phyloP scores from a whole-genome alignment of 1,139 yeast species.

The Saccharomycopsis phalli region DNA sequence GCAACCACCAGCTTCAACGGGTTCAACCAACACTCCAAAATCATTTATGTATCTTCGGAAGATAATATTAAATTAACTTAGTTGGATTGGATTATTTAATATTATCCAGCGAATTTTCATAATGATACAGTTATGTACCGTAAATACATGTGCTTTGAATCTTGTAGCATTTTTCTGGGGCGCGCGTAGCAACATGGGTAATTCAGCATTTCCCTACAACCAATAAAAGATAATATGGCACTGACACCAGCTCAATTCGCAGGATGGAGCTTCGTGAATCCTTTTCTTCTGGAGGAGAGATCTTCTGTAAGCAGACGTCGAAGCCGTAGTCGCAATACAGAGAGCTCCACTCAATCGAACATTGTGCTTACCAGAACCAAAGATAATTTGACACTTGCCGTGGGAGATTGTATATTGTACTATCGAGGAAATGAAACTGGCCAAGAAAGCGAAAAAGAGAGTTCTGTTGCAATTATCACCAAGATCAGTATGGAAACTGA shows the following conservation, averaged over 20 bases:
- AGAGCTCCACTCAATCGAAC: slow-evolving; percentile 10
- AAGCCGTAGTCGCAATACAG: neutral
- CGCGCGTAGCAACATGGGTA: slow-evolving; percentile 2
- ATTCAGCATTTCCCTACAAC: too few species aligned
- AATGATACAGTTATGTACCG: neutral
- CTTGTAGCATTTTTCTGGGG: neutral
- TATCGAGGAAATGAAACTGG: neutral
- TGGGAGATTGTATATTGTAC: slow-evolving; percentile 16
- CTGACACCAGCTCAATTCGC: slow-evolving; percentile 1
- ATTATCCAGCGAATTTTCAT: neutral
- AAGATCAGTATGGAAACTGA: slow-evolving; percentile 7
- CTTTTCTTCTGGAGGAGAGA: neutral
- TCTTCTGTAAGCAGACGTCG: neutral
- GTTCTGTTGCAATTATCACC: slow-evolving; percentile 1
- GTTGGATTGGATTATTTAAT: slow-evolving; percentile 9
- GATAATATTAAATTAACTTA: slow-evolving; percentile 9
- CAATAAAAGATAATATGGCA: too few species aligned
- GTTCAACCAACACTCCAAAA: slow-evolving; percentile 53
- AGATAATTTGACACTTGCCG: slow-evolving; percentile 5
- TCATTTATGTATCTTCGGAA: slow-evolving; percentile 51
- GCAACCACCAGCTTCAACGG: slow-evolving; percentile 90
- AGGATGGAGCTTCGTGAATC: slow-evolving; percentile 7
- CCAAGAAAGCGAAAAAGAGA: neutral
- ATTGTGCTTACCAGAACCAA: slow-evolving; percentile 7
- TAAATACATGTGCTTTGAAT: neutral